Conservation (phyloP, 148 eudicot genomes). For the Rhododendron ferrugineum region DNA sequence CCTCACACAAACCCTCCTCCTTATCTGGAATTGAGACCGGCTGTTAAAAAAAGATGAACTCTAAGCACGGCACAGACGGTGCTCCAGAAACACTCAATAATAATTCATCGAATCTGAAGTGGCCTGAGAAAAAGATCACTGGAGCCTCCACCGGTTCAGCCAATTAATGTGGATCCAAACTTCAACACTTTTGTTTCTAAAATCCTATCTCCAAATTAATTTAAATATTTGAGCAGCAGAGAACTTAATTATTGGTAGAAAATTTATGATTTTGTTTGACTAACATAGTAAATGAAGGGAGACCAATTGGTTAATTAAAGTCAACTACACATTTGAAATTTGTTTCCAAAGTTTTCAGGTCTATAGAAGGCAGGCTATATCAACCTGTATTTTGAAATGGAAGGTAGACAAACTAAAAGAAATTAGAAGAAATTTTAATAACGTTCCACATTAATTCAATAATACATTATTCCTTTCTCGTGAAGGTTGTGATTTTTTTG, state of each 20-base stretch:
- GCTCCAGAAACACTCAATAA: background rate
- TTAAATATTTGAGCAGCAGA: background rate
- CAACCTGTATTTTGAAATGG: background rate
- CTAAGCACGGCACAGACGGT: background rate
- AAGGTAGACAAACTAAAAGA: background rate
- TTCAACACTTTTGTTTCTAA: background rate
- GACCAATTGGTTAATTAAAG: background rate
- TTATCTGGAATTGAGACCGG: no score
- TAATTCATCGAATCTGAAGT: background rate
- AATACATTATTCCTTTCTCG: background rate
- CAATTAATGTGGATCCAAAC: background rate
- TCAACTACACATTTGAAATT: background rate
- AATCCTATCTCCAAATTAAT: background rate
- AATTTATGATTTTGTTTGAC: background rate
- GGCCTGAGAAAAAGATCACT: background rate
- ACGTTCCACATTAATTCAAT: no score
- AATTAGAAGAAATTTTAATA: no score
- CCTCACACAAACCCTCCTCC: no score
- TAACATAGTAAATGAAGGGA: background rate
- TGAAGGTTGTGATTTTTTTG: background rate
- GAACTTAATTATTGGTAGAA: background rate
- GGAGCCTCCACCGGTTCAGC: background rate
- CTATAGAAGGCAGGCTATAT: background rate
- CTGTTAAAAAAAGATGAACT: no score
- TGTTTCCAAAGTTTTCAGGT: background rate